Evolutionary conservation across 2,329 filamentous ascomycete genomes (phyloP), one percentile per base, ranked within the genome.

Genomic region (Sclerotinia minor): DNA sequence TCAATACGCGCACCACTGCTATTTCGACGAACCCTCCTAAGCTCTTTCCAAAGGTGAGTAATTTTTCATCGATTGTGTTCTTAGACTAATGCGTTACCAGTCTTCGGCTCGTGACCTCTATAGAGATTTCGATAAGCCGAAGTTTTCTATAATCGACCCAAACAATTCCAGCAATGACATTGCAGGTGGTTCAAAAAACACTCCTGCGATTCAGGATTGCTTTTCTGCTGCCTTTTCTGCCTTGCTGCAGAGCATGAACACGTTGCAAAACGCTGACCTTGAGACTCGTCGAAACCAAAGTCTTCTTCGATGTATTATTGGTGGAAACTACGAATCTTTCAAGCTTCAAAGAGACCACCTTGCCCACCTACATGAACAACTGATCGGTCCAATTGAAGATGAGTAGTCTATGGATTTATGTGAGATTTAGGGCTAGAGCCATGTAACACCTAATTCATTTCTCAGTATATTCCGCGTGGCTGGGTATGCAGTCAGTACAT

Each of bases 101-200:
- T 55, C 68, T 67, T 65, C 64, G 44, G 67, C 61, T 65, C 49
- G 65, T 60, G 65, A 88, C 64, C 78, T 82, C 5, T 87, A 89
- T 52, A 66, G 75, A 77, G 41, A 77, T 76, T 44, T 60, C 74
- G 88, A 89, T 74, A 79, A 78, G 19, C 83, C 89, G 63, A 87
- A 92, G 1, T 83, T 99, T 1, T 91, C 90, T 11, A 97, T 99
- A 74, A 90, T 97, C 68, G 95, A 99, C 75, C 95, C 95, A 0
- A 97, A 98, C 78, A 91, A 92, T 68, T 78, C 86, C 0, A 81
- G 84, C 35, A 98, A 98, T 77, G 95, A 99, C 75, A 95, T 99
- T 35, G 89, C 95, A 0, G 93, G 93, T 13, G 94, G 94, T 13
- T 95, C 93, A 0, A 84, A 82, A 57, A 90, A 92, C 72, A 91